Evolutionary conservation across 805 yeast species (phyloP), one percentile per base, ranked within the genome.

Genomic region (Dipodascus geniculatus): DNA sequence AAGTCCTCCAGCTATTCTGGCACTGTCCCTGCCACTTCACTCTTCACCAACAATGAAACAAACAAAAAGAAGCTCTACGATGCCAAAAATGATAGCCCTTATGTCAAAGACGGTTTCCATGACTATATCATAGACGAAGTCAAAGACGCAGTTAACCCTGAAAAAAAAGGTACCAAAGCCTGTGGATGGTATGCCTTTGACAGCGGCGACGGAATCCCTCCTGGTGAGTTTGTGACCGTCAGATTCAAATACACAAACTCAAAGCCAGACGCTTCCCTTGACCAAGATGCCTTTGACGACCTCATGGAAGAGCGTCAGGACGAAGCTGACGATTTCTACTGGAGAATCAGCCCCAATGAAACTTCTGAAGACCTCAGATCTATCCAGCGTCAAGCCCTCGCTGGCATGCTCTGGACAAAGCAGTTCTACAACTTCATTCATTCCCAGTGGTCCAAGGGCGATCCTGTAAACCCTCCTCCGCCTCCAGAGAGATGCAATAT

Each of bases 311-410:
- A 78, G 50, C 81, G 96, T 65, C 82, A 82, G 62, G 84, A 80
- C 57, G 97, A 89, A 62, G 96, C 96, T 11, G 96, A 90, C 62
- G 90, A 88, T 51, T 89, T 89, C 67, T 89, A 89, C 71, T 87
- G 90, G 87, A 81, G 85, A 65, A 78, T 89, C 42, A 78, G 90
- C 11, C 96, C 96, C 3, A 68, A 87, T 63, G 96, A 96, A 42
- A 77, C 87, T 54, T 77, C 87, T 23, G 89, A 85, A 56, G 85
- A 85, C 55, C 73, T 89, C 61, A 76, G 96, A 64, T 80, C 78
- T 63, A 83, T 89, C 53, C 96, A 89, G 72, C 78, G 96, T 64
- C 97, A 89, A 71, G 95, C 96, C 0, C 87, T 87, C 70, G 90
- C 96, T 8, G 96, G 97, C 1, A 75, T 90, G 67, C 72, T 90